Evolutionary conservation across 2,329 filamentous ascomycete species (phyloP).

Genomic region (Exserohilum rostratum): DNA sequence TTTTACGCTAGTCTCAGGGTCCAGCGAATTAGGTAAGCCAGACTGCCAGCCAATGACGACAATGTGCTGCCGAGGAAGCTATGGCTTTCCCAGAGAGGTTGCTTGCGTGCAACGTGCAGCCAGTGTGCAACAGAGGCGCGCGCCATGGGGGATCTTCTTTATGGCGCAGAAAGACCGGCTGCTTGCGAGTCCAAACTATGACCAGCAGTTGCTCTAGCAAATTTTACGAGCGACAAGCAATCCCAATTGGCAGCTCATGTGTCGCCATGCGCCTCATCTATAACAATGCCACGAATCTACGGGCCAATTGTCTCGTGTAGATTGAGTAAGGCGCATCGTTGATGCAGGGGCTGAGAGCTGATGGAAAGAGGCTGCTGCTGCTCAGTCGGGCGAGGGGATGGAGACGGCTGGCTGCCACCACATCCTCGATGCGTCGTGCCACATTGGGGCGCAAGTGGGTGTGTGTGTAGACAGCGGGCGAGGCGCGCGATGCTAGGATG

Average conservation of each 20-base stretch:
- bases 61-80: constrained; percentile 1
- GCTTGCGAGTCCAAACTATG: neutral
- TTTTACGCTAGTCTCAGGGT: constrained; percentile 18
- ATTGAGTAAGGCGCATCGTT: neutral
- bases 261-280: neutral
- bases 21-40: constrained; percentile 15
- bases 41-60: constrained; percentile 12
- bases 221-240: neutral
- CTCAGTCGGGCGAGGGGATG: neutral
- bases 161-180: neutral
- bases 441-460: neutral
- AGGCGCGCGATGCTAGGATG: neutral
- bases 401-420: neutral
- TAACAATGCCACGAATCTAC: neutral
- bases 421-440: neutral
- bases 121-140: neutral
- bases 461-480: neutral
- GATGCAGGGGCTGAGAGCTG: neutral
- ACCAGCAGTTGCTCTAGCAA: neutral
- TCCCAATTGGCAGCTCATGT: neutral
- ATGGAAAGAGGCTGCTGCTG: neutral
- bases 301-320: neutral
- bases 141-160: neutral
- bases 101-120: neutral
- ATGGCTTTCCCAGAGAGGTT: neutral